Evolutionary conservation across 768 basidiomycete genomes (phyloP), one percentile per base, ranked within the genome.

Genomic region (Coprinellus micaceus): DNA sequence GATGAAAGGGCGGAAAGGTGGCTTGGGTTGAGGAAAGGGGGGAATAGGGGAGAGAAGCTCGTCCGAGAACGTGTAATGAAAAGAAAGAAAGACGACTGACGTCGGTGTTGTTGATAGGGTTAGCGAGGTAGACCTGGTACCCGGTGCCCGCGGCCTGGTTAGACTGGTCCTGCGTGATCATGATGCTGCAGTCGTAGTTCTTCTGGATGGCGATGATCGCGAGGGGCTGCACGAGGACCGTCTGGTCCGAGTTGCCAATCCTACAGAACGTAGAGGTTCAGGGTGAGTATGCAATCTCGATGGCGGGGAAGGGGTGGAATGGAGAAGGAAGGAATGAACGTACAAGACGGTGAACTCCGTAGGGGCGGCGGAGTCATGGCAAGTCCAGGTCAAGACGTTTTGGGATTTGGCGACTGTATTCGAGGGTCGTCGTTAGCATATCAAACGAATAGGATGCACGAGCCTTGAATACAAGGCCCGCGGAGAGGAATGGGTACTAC

Each of bases 331-430:
- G 52, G 13, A 37, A 53, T 57, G 24, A 37, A 77, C 84, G 61
- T 66, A 84, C 80, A 81, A 65, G 47, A 87, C 69, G 9, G 79
- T 85, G 62, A 81, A 89, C 4, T 67, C 67, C 3, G 58, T 26
- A 45, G 69, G 48, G 13, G 73, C 61, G 11, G 76, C 67, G 28
- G 73, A 64, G 12, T 25, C 48, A 2, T 75, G 43, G 70, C 87
- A 89, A 2, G 72, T 73, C 87, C 87, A 89, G 2, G 68, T 61
- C 41, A 89, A 63, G n/a, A 73, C 75, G 66, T 89, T 89, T n/a
- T 47, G 22, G 9, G 83, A 81, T 52, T 74, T 59, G 10, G 81
- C 76, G 54, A 89, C 87, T 88, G 62, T 4, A 46, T 28, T 47
- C n/a, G 54, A 49, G 26, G 26, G 17, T 29, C 41, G 17, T 28